Conservation (phyloP, 2,329 filamentous ascomycete species). For the Pestalotiopsis sp. region DNA sequence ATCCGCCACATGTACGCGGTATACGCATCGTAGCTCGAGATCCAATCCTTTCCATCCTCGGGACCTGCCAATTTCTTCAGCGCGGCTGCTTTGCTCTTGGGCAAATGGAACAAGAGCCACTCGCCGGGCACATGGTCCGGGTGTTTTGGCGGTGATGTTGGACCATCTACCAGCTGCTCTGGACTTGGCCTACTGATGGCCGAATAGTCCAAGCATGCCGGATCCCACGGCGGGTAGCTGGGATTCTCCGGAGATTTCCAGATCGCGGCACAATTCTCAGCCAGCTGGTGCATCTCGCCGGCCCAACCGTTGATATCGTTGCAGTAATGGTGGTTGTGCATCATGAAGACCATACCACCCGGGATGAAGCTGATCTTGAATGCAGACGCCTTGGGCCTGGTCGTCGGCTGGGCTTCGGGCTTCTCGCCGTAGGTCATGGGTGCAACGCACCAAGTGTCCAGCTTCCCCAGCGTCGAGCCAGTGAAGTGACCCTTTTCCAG, state of each 20-base stretch:
- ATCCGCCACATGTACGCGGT: conserved; percentile 39
- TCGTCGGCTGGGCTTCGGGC: conserved; percentile 37
- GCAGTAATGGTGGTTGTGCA: conserved; percentile 44
- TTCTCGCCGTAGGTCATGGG: conserved; percentile 43
- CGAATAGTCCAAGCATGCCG: not conserved
- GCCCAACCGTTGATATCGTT: conserved; percentile 47
- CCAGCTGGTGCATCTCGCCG: conserved; percentile 7
- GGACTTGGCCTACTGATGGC: not conserved
- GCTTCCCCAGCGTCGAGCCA: conserved; percentile 33
- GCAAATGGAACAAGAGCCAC: not conserved
- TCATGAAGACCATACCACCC: conserved; percentile 43
- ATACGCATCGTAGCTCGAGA: conserved; percentile 10
- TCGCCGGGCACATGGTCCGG: not conserved
- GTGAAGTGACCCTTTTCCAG: conserved; percentile 38
- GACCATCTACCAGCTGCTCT: not conserved
- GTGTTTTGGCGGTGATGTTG: not conserved
- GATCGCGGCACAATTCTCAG: not conserved
- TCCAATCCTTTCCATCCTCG: not conserved
- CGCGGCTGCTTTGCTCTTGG: conserved; percentile 1
- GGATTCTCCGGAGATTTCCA: not conserved
- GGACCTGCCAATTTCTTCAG: not conserved
- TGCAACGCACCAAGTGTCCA: conserved; percentile 27
- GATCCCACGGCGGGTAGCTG: not conserved
- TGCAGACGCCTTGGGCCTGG: conserved; percentile 34
- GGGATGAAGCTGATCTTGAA: conserved; percentile 45